phyloP scores from a whole-genome alignment of 2,329 filamentous ascomycete genomes.

The Cordyceps pruinosa region DNA sequence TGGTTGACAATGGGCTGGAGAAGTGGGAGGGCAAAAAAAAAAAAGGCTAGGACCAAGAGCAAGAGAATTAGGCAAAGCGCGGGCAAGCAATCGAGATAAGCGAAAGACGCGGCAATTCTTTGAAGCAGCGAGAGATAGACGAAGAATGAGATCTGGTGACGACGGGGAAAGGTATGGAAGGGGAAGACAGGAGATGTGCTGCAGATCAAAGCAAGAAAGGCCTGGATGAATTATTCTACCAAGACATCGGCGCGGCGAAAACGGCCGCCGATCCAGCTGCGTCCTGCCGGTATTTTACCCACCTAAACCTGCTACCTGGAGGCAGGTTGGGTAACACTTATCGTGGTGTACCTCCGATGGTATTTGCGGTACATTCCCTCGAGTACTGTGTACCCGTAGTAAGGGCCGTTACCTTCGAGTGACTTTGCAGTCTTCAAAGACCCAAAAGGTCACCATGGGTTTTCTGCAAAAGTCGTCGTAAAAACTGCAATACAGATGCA shows the following conservation, averaged over 20 bases:
- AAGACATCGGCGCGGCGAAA: background rate
- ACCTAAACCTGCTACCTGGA: too few relatives aligned
- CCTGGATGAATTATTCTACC: too few relatives aligned
- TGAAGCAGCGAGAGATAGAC: background rate
- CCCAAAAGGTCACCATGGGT: too few relatives aligned
- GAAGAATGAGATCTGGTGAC: background rate
- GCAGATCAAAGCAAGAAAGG: background rate
- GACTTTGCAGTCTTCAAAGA: too few relatives aligned
- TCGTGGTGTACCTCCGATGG: too few relatives aligned
- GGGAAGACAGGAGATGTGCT: background rate
- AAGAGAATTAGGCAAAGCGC: background rate
- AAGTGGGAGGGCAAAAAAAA: background rate
- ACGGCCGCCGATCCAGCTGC: background rate
- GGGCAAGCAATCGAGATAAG: background rate
- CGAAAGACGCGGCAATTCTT: background rate
- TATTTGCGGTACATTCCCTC: too few relatives aligned
- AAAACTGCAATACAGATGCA: too few relatives aligned
- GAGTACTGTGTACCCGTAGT: too few relatives aligned
- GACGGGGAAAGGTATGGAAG: background rate
- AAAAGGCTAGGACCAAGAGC: background rate
- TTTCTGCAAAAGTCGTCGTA: too few relatives aligned
- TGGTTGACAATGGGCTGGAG: background rate
- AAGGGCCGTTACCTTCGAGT: too few relatives aligned
- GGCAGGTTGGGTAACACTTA: too few relatives aligned
- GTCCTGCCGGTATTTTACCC: too few relatives aligned